Base-by-base conservation (phyloP, 352 stramenopile genomes). In the Phytophthora boehmeriae region DNA sequence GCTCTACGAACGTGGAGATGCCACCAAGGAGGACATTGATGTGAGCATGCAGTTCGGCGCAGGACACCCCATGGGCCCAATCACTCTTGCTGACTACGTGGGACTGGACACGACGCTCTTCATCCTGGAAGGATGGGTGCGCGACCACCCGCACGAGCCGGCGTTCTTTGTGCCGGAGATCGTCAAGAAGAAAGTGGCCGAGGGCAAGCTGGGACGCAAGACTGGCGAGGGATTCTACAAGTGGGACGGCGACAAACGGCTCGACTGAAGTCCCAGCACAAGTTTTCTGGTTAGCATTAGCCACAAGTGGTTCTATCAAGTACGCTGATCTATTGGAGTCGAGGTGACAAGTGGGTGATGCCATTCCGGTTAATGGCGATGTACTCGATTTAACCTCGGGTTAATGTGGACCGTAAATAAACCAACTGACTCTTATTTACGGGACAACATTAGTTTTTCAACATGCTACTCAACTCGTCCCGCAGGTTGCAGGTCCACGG, bases 171-270 rank as follows among this genome's bases (percentile, higher is more conserved):
- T 99, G 47, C 97, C 97, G 2, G 63, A 96, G 30, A 94, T 92
- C 43, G 64, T 99, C 41, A 75, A 85, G 41, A 73, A 93, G 48
- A 98, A 97, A 64, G 96, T 99, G 13, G 79, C 83, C 6, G 86
- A 93, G 38, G 96, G 95, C 41, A 95, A 99, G 59, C 73, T 99
- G 25, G 97, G 97, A 53, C 85, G 97, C 57, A 99, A 99, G 76
- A 95, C 81, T 6, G 97, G 97, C 45, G 94, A 98, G 55, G 97
- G 96, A 6, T 99, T 99, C 57, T 99, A 99, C 80, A 84, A 97
- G 72, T 96, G 86, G 86, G 83, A 93, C 59, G 81, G 84, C 45
- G 84, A 93, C 63, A 93, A 93, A 64, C 84, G 84, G 20, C 68
- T 86, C 23, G 25, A 30, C 6, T 30, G 25, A 8, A 30, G 25